Conservation (phyloP, 768 basidiomycete species). For the Fibroporia radiculosa region DNA sequence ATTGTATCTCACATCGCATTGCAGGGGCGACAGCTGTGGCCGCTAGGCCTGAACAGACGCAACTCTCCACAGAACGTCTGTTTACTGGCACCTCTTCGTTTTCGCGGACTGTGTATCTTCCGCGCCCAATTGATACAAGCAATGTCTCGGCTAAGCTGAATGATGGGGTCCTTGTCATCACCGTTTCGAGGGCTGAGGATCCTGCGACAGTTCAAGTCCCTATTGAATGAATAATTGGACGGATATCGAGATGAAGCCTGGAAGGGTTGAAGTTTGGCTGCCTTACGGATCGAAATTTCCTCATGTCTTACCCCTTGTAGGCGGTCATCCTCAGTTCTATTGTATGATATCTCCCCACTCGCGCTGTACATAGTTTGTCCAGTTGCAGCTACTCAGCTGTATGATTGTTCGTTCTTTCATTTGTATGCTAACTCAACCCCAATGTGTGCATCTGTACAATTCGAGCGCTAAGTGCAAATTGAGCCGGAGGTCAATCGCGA, state of each 20-base stretch:
- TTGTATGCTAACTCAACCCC: too few species aligned
- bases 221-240: constrained; percentile 22
- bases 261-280: too few species aligned
- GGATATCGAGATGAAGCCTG: background rate
- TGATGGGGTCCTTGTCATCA: constrained; percentile 63
- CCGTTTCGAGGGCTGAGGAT: constrained; percentile 53
- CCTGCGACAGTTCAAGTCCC: constrained; percentile 43
- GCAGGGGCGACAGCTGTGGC: constrained; percentile 15
- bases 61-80: constrained; percentile 53
- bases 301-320: too few species aligned
- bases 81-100: constrained; percentile 50
- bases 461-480: too few species aligned
- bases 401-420: too few species aligned
- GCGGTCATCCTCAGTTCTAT: too few species aligned
- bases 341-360: too few species aligned
- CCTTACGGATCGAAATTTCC: too few species aligned
- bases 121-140: constrained; percentile 49
- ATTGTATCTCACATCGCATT: background rate
- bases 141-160: constrained; percentile 56
- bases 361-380: too few species aligned
- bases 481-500: too few species aligned
- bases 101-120: constrained; percentile 66
- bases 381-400: too few species aligned
- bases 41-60: constrained; percentile 26
- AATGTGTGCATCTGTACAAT: too few species aligned